These are phyloP conservation scores for Malus hybrid DNA, from an alignment of 331 rosid species.

Conservation along the genomic window DNA sequence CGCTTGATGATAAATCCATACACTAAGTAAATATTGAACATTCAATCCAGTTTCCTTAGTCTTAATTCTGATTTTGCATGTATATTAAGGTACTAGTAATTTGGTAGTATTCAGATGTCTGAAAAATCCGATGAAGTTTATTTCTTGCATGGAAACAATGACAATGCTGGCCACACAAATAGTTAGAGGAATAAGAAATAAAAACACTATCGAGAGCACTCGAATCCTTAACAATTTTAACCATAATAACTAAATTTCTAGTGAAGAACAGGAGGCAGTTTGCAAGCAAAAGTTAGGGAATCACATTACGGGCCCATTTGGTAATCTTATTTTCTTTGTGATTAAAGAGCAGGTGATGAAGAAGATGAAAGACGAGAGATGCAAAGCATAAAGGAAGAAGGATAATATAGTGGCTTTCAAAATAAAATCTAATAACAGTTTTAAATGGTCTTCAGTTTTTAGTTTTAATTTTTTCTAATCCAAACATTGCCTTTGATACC, in stretches of 20 bases:
- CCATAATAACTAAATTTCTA: neutral
- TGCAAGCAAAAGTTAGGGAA: neutral
- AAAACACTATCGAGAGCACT: neutral
- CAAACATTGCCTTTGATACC: slow-evolving; percentile 27
- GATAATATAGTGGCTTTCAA: neutral
- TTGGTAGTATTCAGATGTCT: neutral
- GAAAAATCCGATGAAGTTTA: neutral
- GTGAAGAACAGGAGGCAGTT: neutral
- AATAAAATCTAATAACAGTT: neutral
- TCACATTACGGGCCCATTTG: neutral
- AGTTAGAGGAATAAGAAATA: neutral
- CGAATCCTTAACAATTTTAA: neutral
- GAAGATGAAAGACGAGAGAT: neutral
- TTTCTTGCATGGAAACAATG: neutral
- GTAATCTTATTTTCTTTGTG: neutral
- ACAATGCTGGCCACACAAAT: neutral
- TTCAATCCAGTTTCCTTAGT: neutral
- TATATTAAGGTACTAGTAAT: neutral
- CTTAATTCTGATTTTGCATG: neutral
- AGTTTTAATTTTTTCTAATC: neutral
- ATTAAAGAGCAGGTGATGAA: neutral
- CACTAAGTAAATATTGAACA: neutral
- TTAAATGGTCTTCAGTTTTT: neutral
- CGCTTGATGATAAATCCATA: neutral
- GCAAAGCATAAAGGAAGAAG: neutral